Conservation (phyloP, 805 yeast species). For the Candida ortonii region DNA sequence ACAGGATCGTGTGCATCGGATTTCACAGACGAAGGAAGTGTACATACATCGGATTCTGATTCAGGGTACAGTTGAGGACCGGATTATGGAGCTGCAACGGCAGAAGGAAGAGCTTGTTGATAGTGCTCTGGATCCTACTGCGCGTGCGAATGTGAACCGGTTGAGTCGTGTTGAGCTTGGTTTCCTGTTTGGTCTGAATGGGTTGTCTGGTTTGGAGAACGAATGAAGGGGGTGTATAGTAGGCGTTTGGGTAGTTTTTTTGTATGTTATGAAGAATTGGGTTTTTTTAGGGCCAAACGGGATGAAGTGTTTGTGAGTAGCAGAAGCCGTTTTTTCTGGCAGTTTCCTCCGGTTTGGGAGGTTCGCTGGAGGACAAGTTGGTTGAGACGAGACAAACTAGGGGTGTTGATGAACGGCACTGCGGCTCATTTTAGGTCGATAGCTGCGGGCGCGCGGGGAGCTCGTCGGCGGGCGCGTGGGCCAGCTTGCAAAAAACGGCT, state of each 20-base stretch:
- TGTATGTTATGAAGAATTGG: no score
- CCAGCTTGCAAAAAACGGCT: no score
- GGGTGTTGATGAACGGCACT: no score
- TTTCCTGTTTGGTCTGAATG: constrained; percentile 60
- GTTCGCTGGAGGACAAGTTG: no score
- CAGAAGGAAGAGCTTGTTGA: constrained; percentile 76
- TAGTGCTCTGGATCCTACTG: constrained; percentile 77
- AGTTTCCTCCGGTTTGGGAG: no score
- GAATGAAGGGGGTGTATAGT: constrained; percentile 3
- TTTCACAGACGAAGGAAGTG: constrained; percentile 83
- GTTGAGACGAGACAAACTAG: constrained; percentile 4
- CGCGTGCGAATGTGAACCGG: constrained; percentile 59
- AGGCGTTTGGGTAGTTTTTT: no score
- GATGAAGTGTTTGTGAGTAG: no score
- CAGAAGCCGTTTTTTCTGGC: no score
- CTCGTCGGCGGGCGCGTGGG: no score
- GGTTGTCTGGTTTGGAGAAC: constrained; percentile 24
- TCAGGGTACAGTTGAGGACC: constrained; percentile 77
- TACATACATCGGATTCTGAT: constrained; percentile 70
- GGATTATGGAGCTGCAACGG: constrained; percentile 78
- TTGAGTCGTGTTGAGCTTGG: constrained; percentile 71
- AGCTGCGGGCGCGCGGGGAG: no score
- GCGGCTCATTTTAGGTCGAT: no score
- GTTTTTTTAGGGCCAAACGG: no score
- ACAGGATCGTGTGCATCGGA: constrained; percentile 91